Evolutionary conservation across 768 basidiomycete species (phyloP).

Genomic region (Russula olivacea): DNA sequence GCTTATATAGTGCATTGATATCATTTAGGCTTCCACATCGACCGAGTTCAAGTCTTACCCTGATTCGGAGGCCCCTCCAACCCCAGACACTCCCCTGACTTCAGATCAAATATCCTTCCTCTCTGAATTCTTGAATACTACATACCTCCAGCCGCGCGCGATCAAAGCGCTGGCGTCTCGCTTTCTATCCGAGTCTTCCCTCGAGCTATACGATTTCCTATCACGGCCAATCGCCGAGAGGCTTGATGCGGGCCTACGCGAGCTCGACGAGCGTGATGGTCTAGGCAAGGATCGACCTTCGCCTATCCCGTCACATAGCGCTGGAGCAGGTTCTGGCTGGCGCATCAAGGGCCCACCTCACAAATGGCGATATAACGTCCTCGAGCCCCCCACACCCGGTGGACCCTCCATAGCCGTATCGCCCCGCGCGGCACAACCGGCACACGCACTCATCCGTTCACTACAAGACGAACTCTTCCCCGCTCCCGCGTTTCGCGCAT

Average conservation of each 20-base stretch:
- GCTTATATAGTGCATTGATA: constrained; percentile 19
- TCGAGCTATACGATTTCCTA: constrained; percentile 88
- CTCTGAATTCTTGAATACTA: constrained; percentile 78
- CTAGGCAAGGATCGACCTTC: constrained; percentile 45
- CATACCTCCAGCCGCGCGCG: constrained; percentile 79
- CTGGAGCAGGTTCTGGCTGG: constrained; percentile 61
- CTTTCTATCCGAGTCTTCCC: constrained; percentile 80
- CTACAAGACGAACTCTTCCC: constrained; percentile 77
- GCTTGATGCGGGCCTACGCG: constrained; percentile 60
- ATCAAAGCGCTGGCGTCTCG: constrained; percentile 73
- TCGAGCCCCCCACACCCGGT: constrained; percentile 34
- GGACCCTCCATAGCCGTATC: constrained; percentile 43
- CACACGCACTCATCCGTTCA: constrained; percentile 53
- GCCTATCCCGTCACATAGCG: constrained; percentile 59
- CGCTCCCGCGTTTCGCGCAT: constrained; percentile 81
- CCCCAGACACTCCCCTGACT: constrained; percentile 49
- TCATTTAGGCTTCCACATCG: constrained; percentile 51
- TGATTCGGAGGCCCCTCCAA: constrained; percentile 40
- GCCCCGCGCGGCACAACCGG: constrained; percentile 48
- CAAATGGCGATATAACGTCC: constrained; percentile 86
- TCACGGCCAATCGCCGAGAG: constrained; percentile 55
- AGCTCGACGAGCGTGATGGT: constrained; percentile 59
- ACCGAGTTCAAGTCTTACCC: constrained; percentile 50
- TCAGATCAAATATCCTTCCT: constrained; percentile 65
- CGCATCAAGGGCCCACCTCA: constrained; percentile 80